phyloP scores from a whole-genome alignment of 208 protist species.

The Entamoeba histolytica region DNA sequence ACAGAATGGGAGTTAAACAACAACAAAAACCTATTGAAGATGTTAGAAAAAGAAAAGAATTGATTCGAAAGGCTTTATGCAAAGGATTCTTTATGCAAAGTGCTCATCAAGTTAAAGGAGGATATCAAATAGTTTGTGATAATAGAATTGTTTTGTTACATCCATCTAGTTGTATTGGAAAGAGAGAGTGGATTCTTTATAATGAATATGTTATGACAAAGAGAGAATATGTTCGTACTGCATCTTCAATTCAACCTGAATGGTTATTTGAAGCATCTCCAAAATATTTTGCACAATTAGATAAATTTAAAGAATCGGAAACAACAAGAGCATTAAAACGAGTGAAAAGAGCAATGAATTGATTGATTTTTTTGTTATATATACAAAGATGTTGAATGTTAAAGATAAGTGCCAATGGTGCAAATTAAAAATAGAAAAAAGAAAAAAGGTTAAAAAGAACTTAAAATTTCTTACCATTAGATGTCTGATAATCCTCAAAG shows the following conservation, averaged over 20 bases:
- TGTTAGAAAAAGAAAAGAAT: background rate
- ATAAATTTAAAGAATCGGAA: background rate
- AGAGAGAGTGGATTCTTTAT: background rate
- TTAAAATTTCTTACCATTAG: too few species aligned
- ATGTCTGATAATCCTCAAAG: too few species aligned
- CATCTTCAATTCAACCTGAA: background rate
- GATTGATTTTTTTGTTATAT: too few species aligned
- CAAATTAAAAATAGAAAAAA: too few species aligned
- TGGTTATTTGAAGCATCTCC: background rate
- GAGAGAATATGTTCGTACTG: background rate
- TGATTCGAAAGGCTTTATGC: background rate
- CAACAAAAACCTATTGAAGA: background rate
- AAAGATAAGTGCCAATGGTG: too few species aligned
- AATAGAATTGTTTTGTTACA: background rate
- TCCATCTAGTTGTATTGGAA: background rate
- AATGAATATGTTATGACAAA: background rate
- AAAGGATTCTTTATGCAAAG: background rate
- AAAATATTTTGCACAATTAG: slow-evolving; percentile 13
- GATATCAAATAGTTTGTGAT: background rate
- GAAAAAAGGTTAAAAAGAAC: too few species aligned
- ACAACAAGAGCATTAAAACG: background rate
- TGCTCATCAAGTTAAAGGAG: background rate
- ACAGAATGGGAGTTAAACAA: background rate
- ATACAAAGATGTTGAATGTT: too few species aligned
- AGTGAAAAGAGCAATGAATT: background rate